These are phyloP conservation scores for Serendipita sp. DNA, from an alignment of 768 basidiomycete genomes.

Conservation along the genomic window DNA sequence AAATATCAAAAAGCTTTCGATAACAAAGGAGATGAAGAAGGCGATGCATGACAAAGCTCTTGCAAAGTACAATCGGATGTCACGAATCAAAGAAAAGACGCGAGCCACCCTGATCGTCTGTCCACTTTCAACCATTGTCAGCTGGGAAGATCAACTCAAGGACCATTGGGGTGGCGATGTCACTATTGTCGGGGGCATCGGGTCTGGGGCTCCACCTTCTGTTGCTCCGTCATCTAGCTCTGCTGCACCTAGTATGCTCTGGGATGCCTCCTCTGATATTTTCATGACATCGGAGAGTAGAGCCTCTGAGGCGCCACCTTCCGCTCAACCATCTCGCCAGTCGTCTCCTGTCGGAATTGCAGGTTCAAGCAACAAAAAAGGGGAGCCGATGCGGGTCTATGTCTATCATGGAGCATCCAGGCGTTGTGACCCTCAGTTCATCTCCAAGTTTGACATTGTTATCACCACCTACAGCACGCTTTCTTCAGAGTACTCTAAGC, in stretches of 20 bases:
- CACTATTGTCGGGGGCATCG: conserved; percentile 61
- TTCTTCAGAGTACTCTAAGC: conserved; percentile 88
- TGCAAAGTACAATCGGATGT: conserved; percentile 56
- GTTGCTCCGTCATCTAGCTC: conserved; percentile 17
- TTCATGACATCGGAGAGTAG: conserved; percentile 4
- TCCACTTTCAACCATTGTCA: conserved; percentile 88
- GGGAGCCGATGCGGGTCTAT: conserved; percentile 64
- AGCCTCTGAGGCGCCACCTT: conserved; percentile 13
- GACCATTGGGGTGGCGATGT: conserved; percentile 94
- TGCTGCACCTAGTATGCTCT: not conserved
- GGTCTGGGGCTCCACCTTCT: conserved; percentile 23
- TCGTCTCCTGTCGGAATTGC: conserved; percentile 7
- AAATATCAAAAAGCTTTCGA: conserved; percentile 20
- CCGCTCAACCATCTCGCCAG: not conserved
- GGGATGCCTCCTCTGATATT: not conserved
- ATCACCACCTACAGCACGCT: conserved; percentile 95
- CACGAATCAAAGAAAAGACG: conserved; percentile 65
- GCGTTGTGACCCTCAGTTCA: conserved; percentile 65
- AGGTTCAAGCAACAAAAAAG: conserved; percentile 22
- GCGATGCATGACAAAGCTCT: conserved; percentile 35
- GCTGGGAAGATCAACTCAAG: conserved; percentile 97
- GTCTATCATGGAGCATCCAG: conserved; percentile 90
- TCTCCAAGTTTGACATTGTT: conserved; percentile 91
- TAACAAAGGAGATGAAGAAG: conserved; percentile 47
- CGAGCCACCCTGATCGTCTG: conserved; percentile 93